Evolutionary conservation across 768 basidiomycete genomes (phyloP), one percentile per base, ranked within the genome.

Genomic region (Lactifluus subvellereus): DNA sequence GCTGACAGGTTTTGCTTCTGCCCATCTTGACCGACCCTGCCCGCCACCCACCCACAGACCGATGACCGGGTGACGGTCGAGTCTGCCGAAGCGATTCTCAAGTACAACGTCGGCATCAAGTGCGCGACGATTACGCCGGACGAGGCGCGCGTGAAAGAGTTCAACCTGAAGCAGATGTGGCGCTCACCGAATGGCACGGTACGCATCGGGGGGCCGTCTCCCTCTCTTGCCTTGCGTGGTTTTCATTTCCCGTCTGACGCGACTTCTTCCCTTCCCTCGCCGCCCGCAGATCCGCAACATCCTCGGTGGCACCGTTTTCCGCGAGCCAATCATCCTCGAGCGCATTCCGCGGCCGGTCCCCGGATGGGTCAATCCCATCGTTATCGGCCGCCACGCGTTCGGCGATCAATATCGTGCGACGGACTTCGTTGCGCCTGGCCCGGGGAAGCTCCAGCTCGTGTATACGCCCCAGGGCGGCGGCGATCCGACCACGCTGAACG

Each of bases 121-220:
- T 99, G 96, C 78, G 96, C 95, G 45, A 98, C 96, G 50, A 98
- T 98, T 77, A 99, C 97, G 1, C 97, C 97, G 6, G 97, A 99
- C 72, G 96, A 98, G 74, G 93, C 86, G 27, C 88, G 95, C 61
- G 94, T 98, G 52, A 77, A 94, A 73, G 97, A 98, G 76, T 99
- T 97, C 84, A 91, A 94, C 54, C 82, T 99, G 72, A 98, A 97
- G 81, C 86, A 95, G 76, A 99, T 99, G 96, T 97, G 94, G 95
- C 89, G 81, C 79, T 93, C 91, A 71, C 96, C 95, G 6, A 97
- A 97, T 74, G 95, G 94, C 69, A 96, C 95, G 2, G 89, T 91
- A 64, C 57, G 87, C 76, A 43, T 3, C 30, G 10, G 14, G 7
- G 32, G n/a, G 42, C 35, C 48, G 22, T 57, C 60, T 45, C 57